phyloP scores from a whole-genome alignment of 2,329 filamentous ascomycete genomes.

The Penicillium brasilianum region DNA sequence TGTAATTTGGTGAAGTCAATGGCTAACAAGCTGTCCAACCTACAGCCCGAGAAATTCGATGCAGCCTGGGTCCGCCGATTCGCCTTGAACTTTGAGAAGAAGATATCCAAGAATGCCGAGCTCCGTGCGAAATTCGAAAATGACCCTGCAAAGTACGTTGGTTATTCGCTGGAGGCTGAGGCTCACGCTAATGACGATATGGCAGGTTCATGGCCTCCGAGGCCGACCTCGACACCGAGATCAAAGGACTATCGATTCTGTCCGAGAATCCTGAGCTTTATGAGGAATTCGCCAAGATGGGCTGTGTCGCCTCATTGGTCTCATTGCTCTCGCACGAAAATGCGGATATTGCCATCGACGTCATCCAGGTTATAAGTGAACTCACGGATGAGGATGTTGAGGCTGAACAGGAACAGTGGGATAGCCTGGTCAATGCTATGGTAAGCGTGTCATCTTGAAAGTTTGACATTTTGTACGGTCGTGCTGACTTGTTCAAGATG shows the following conservation, averaged over 20 bases:
- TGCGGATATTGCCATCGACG: conserved; percentile 91
- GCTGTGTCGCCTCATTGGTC: conserved; percentile 75
- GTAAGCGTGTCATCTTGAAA: conserved; percentile 33
- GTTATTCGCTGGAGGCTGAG: too few species aligned
- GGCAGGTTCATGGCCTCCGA: conserved; percentile 75
- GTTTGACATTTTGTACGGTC: neutral
- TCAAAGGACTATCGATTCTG: conserved; percentile 84
- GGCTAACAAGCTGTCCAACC: conserved; percentile 29
- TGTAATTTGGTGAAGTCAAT: neutral
- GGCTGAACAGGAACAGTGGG: conserved; percentile 81
- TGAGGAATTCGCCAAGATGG: conserved; percentile 75
- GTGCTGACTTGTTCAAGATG: conserved; percentile 39
- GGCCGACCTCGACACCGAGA: conserved; percentile 85
- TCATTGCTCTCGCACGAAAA: conserved; percentile 91
- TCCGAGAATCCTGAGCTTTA: conserved; percentile 87
- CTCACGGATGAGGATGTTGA: conserved; percentile 91
- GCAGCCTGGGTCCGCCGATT: conserved; percentile 79
- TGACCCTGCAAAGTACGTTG: conserved; percentile 71
- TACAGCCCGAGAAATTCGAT: conserved; percentile 75
- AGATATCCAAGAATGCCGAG: conserved; percentile 88
- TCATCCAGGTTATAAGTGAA: conserved; percentile 86
- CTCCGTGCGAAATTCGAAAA: conserved; percentile 82
- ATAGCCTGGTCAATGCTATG: conserved; percentile 69
- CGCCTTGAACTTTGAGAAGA: conserved; percentile 84
- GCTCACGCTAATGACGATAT: neutral